Evolutionary conservation across 345 rosid species (phyloP).

Genomic region (Ceriops tagal): DNA sequence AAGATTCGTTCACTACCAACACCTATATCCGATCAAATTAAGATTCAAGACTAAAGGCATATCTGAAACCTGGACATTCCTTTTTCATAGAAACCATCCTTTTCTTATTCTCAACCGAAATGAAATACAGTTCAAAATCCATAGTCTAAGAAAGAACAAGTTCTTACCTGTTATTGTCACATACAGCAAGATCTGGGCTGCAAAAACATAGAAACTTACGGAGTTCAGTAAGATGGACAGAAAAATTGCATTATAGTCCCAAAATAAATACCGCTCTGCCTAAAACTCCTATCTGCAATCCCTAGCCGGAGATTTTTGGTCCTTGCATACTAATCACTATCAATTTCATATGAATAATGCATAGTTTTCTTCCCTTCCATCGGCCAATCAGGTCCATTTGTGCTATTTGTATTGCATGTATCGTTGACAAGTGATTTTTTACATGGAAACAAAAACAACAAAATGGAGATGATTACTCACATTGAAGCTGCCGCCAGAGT

Average conservation of each 20-base stretch:
- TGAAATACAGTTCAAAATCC: not conserved
- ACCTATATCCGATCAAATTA: not conserved
- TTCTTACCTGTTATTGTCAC: conserved; percentile 12
- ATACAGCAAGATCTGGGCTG: not conserved
- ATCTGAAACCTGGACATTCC: too few relatives aligned
- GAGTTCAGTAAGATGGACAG: not conserved
- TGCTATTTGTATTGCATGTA: too few relatives aligned
- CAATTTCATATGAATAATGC: too few relatives aligned
- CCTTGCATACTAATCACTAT: not conserved
- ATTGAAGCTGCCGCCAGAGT: too few relatives aligned
- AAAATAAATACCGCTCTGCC: not conserved
- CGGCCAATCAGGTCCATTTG: too few relatives aligned
- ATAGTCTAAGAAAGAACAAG: not conserved
- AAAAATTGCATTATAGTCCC: not conserved
- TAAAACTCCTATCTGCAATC: not conserved
- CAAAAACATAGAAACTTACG: not conserved
- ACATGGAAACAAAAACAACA: too few relatives aligned
- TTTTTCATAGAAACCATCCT: not conserved
- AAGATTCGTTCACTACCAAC: not conserved
- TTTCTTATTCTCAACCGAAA: not conserved
- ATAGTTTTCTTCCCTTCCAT: too few relatives aligned
- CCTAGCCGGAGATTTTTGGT: not conserved
- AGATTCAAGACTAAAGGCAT: not conserved
- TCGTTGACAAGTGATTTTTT: too few relatives aligned
- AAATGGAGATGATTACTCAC: too few relatives aligned